Evolutionary conservation across 768 basidiomycete genomes (phyloP).

Genomic region (Chalciporus chontae): DNA sequence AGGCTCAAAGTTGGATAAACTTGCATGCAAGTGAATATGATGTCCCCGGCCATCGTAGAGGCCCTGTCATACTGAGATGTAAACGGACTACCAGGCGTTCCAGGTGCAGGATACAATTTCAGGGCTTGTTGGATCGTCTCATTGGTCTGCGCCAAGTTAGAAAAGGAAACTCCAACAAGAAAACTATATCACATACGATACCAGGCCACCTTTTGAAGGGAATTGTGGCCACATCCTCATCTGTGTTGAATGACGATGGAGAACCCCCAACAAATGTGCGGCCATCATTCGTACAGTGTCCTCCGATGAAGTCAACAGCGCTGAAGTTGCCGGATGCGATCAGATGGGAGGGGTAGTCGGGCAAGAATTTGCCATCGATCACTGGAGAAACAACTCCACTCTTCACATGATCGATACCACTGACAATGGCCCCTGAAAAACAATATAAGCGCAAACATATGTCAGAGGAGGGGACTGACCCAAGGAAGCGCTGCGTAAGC

Average conservation of each 20-base stretch:
- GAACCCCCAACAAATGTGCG: slow-evolving; percentile 16
- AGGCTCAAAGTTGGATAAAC: too few species aligned
- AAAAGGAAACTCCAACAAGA: too few species aligned
- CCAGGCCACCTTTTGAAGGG: neutral
- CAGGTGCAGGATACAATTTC: slow-evolving; percentile 10
- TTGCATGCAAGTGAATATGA: neutral
- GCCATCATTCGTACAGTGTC: slow-evolving; percentile 40
- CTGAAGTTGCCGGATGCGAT: slow-evolving; percentile 33
- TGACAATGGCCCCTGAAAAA: slow-evolving; percentile 25
- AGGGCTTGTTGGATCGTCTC: too few species aligned
- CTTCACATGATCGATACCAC: slow-evolving; percentile 36
- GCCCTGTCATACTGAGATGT: too few species aligned
- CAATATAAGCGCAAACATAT: too few species aligned
- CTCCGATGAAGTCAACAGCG: slow-evolving; percentile 34
- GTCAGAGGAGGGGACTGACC: slow-evolving; percentile 10
- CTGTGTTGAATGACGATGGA: neutral
- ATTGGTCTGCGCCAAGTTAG: too few species aligned
- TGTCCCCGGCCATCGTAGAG: neutral
- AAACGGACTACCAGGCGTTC: too few species aligned
- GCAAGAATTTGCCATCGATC: slow-evolving; percentile 31
- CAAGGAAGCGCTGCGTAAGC: slow-evolving; percentile 36
- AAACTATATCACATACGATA: neutral
- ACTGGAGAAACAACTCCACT: slow-evolving; percentile 31
- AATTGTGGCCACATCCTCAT: neutral
- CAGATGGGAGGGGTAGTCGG: slow-evolving; percentile 36